phyloP scores from a whole-genome alignment of 2,329 filamentous ascomycete genomes.

The Ascochyta lentis region DNA sequence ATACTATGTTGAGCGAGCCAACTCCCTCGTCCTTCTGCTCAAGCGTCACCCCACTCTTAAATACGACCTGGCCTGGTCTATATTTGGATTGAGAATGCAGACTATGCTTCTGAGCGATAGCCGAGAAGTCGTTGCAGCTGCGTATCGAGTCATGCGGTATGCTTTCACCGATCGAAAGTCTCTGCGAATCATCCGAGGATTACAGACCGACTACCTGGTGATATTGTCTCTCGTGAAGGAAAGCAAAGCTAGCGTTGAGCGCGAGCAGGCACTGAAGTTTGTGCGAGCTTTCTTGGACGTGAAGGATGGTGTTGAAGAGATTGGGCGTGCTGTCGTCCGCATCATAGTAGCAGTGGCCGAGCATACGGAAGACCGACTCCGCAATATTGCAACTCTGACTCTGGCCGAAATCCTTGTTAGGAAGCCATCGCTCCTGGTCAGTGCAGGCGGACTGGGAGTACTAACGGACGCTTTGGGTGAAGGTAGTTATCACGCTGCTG shows the following conservation, averaged over 20 bases:
- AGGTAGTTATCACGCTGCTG: constrained; percentile 89
- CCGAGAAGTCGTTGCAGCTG: constrained; percentile 92
- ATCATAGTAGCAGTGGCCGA: constrained; percentile 92
- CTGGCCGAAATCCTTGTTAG: constrained; percentile 89
- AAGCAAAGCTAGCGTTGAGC: constrained; percentile 93
- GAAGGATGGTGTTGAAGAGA: constrained; percentile 86
- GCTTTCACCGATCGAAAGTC: constrained; percentile 92
- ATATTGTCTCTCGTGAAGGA: constrained; percentile 94
- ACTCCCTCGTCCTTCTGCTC: constrained; percentile 94
- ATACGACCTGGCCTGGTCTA: constrained; percentile 94
- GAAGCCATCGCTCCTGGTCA: constrained; percentile 80
- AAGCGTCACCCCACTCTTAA: constrained; percentile 91
- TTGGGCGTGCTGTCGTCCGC: constrained; percentile 85
- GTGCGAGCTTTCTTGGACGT: constrained; percentile 94
- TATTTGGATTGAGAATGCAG: constrained; percentile 93
- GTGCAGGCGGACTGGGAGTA: constrained; percentile 82
- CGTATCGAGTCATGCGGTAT: constrained; percentile 91
- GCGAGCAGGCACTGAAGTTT: constrained; percentile 96
- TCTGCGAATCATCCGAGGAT: constrained; percentile 80
- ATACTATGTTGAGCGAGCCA: constrained; percentile 93
- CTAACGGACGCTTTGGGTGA: constrained; percentile 92
- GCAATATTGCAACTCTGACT: constrained; percentile 91
- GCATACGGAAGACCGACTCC: constrained; percentile 81
- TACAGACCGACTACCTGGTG: constrained; percentile 93
- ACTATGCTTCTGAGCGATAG: constrained; percentile 95